Conservation (phyloP, 2,329 filamentous ascomycete genomes). For the Tothia fuscella region DNA sequence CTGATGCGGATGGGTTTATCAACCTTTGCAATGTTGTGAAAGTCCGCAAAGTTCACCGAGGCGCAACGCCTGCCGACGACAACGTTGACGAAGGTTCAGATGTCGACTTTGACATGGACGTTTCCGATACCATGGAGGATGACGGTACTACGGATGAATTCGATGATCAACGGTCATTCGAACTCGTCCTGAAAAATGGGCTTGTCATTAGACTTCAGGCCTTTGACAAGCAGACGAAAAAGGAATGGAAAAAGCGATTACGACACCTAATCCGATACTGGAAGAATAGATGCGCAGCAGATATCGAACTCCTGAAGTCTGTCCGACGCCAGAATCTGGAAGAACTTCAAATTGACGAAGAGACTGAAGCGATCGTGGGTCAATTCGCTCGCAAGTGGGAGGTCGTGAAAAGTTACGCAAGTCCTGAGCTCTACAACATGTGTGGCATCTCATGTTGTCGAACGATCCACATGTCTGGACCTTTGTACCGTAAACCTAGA, state of each 20-base stretch:
- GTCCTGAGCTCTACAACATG: constrained; percentile 53
- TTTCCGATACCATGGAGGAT: constrained; percentile 35
- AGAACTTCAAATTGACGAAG: constrained; percentile 51
- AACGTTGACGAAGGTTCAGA: constrained; percentile 40
- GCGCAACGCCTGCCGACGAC: constrained; percentile 41
- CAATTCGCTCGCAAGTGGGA: constrained; percentile 59
- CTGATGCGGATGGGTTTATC: constrained; percentile 51
- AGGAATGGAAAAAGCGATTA: constrained; percentile 51
- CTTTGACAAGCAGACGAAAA: constrained; percentile 43
- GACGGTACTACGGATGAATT: constrained; percentile 41
- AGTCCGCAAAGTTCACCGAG: constrained; percentile 43
- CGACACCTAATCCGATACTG: constrained; percentile 48
- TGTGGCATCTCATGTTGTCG: constrained; percentile 53
- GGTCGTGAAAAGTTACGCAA: constrained; percentile 51
- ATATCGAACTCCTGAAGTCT: constrained; percentile 45
- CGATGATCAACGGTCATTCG: constrained; percentile 47
- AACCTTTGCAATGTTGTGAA: constrained; percentile 45
- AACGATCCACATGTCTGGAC: constrained; percentile 47
- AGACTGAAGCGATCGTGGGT: constrained; percentile 51
- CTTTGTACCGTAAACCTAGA: constrained; percentile 51
- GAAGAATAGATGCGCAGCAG: constrained; percentile 43
- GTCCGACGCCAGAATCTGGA: constrained; percentile 47
- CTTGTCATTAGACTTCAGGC: constrained; percentile 48
- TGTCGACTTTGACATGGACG: constrained; percentile 42
- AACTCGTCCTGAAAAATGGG: constrained; percentile 49